These are phyloP conservation scores for Pilobolus umbonatus DNA, from an alignment of 192 early-diverging fungal species.

Conservation along the genomic window DNA sequence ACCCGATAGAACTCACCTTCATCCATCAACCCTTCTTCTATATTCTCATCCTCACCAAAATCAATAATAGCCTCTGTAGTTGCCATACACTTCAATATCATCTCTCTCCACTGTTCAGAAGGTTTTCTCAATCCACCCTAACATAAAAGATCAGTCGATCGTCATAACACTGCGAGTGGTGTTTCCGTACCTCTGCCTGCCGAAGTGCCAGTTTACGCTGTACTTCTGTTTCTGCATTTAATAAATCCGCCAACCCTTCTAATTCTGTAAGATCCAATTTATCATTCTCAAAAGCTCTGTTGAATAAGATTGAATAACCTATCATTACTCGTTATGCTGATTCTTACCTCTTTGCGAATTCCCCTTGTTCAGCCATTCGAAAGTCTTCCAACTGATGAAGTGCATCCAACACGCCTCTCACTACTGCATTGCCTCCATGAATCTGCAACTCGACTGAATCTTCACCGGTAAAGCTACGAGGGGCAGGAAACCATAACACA, in stretches of 20 bases:
- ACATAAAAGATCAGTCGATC: constrained; percentile 16
- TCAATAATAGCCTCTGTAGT: constrained; percentile 69
- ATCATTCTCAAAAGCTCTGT: constrained; percentile 66
- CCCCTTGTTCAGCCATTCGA: constrained; percentile 68
- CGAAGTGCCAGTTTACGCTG: constrained; percentile 62
- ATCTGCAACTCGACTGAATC: constrained; percentile 71
- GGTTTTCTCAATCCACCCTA: constrained; percentile 56
- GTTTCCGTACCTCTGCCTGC: too few relatives aligned
- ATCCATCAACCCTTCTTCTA: constrained; percentile 65
- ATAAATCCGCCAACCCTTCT: constrained; percentile 68
- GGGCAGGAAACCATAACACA: constrained; percentile 57
- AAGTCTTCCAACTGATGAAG: constrained; percentile 42
- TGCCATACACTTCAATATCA: constrained; percentile 56
- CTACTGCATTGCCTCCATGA: constrained; percentile 70
- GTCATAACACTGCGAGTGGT: constrained; percentile 22
- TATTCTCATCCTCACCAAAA: constrained; percentile 77
- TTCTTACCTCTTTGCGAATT: constrained; percentile 63
- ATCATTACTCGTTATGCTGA: not conserved
- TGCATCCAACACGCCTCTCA: constrained; percentile 50
- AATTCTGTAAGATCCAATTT: constrained; percentile 69
- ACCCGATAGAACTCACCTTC: constrained; percentile 29
- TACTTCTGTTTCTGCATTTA: constrained; percentile 77
- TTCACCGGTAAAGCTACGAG: constrained; percentile 70
- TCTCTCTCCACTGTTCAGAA: constrained; percentile 60
- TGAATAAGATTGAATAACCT: not conserved